phyloP scores from a whole-genome alignment of 352 stramenopile species.

The Phytopythium sindhum region DNA sequence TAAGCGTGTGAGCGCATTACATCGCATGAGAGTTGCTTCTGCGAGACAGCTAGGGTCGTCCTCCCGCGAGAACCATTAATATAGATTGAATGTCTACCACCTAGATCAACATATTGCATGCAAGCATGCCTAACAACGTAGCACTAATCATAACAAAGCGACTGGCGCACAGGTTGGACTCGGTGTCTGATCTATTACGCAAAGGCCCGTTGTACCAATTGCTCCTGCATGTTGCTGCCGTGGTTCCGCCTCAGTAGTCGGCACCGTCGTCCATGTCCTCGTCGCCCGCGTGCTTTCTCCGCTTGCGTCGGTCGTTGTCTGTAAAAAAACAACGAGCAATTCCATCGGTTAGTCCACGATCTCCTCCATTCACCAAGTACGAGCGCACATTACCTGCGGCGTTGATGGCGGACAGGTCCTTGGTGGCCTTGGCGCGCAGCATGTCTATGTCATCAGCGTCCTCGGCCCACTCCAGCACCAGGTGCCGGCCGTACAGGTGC shows the following conservation, averaged over 20 bases:
- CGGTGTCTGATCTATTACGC: no score
- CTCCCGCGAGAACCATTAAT: neutral
- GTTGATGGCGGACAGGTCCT: constrained; percentile 66
- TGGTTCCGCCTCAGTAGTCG: constrained; percentile 26
- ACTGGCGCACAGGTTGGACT: no score
- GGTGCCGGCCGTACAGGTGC: constrained; percentile 98
- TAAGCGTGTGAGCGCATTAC: no score
- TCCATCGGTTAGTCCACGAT: constrained; percentile 6
- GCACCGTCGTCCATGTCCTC: constrained; percentile 38
- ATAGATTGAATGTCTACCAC: neutral
- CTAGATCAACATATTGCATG: no score
- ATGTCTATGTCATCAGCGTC: constrained; percentile 86
- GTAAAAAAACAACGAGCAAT: neutral
- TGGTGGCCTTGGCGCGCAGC: constrained; percentile 77
- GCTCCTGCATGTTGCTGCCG: no score
- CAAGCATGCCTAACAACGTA: no score
- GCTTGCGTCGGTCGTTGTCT: constrained; percentile 68
- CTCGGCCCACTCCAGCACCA: constrained; percentile 98
- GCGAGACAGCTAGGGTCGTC: no score
- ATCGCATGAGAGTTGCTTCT: no score
- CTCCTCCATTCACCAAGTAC: neutral
- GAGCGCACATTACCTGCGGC: constrained; percentile 16
- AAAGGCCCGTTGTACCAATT: no score
- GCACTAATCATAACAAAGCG: no score
- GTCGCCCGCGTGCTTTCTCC: constrained; percentile 44